Evolutionary conservation across 164 flowering plant species (phyloP), one percentile per base, ranked within the genome.

Genomic region (Vitis cinerea): DNA sequence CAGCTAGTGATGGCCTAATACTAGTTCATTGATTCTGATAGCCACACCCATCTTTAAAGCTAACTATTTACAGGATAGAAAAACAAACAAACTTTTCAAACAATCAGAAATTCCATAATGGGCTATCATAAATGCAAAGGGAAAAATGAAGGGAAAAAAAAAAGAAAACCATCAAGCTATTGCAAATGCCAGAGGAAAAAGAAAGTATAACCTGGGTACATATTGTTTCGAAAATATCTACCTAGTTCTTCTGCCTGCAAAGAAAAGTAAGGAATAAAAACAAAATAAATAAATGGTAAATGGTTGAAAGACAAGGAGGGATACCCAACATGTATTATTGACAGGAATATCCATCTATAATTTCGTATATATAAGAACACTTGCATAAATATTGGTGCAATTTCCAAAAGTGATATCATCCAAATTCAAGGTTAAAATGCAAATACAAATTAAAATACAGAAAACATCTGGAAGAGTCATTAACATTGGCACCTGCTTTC

Each of bases 171-270:
- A 37, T 37, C 4, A 59, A 59, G 15, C 61, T 59, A 10, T 23
- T 10, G 23, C 61, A 59, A 15, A n/a, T 59, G 11, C 27, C 9
- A 12, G 8, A 37, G 30, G 61, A 55, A n/a, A 15, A 44, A 50
- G 4, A 19, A 49, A 61, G n/a, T 10, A 3, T 77, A 27, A 93
- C 99, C 99, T 89, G 99, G 98, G 85, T 96, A 96, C 93, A 96
- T 90, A 76, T 96, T 89, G 74, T 96, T 96, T 30, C 99, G 83
- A 80, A 96, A 96, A 74, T 89, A 96, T 84, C 99, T 88, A 61
- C 99, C 99, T 64, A 93, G 78, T 73, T 96, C 99, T 83, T 96
- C 99, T 23, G 99, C 99, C 99, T 93, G 85, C 72, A 79, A 75
- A 58, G 67, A 61, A 57, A 50, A 50, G 44, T 60, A 23, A 61